Base-by-base conservation (phyloP, 257 asterid genomes). In the Nicotiana benthamiana region DNA sequence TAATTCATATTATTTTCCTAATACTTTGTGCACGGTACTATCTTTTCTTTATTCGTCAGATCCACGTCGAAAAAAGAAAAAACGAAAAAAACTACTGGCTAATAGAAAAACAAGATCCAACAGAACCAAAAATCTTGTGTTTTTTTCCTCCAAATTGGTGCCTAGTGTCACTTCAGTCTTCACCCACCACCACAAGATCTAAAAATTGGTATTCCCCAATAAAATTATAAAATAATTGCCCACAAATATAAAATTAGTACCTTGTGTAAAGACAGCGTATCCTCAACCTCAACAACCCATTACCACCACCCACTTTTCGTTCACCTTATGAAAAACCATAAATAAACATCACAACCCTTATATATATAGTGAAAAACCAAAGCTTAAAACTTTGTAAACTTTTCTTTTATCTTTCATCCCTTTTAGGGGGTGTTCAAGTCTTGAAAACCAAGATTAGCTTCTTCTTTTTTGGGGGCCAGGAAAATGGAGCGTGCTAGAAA, bases 401-500 rank as follows among this genome's bases (percentile, higher is more conserved):
- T 72, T 56, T 77, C 20, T 66, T 83, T 20, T 34, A 67, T 83
- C 74, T 16, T 54, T 34, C 27, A 75, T 60, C 85, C 85, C 81
- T 60, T 59, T 72, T 36, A 32, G 76, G 85, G 83, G 83, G 79
- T 80, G 79, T 54, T 46, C 72, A 40, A 77, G 28, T 30, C 59
- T 63, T 48, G 12, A 36, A 66, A 68, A 9, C 20, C 46, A 40
- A 40, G 12, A 40, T 8, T 40, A 40, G 9, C 2, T 40, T 7
- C 11, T 40, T 36, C 1, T 36, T 36, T 79, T 66, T 26, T 10
- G 22, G 20, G 6, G 48, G 48, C 48, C 79, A 32, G 13, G 62
- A 43, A 80, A 83, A 94, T 94, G 98, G 98, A 94, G 83, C 93
- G 95, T 8, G 93, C 97, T 2, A 86, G 98, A 63, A 92, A 86